Evolutionary conservation across 495 filamentous ascomycete species (phyloP), one percentile per base, ranked within the genome.

Genomic region (Neurospora sp.): DNA sequence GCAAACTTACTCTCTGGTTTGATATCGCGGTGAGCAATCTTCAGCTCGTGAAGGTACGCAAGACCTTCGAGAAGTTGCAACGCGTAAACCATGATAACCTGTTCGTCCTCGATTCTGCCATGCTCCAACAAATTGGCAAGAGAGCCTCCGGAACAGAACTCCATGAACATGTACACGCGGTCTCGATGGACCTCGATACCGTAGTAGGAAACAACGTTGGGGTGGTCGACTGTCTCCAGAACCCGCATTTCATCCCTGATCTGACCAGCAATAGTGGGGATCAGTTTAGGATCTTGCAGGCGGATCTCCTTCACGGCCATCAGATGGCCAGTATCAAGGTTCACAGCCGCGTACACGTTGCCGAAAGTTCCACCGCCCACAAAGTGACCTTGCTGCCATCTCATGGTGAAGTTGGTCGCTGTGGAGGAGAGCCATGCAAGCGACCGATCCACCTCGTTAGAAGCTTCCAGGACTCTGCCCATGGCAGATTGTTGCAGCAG

Each of bases 221-320:
- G 96, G 78, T 98, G 96, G 78, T 98, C 94, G 35, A 99, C 86
- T 0, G 97, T 90, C 82, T 98, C 94, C 16, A 99, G 85, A 22
- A 99, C 96, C 66, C 90, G 90, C 94, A 98, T 98, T 80, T 99
- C 96, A 78, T 99, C 96, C 42, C 93, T 90, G 79, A 99, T 98
- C 77, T 97, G 94, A 39, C 89, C 88, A 7, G 95, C 94, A 76
- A 99, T 94, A 75, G 90, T 93, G 27, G 96, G 96, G 73, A 98
- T 97, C 76, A 97, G 85, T 76, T 98, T 94, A 37, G 96, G 96
- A 82, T 99, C 96, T 80, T 99, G 96, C 44, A 99, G 85, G 42
- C 96, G 92, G 74, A 98, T 99, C 81, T 99, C 96, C 81, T 99
- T 99, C 48, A 99, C 96, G 18, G 96, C 96, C 96, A 99, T 98